Base-by-base conservation (phyloP, 2,329 filamentous ascomycete genomes). In the Claviceps cyperi region DNA sequence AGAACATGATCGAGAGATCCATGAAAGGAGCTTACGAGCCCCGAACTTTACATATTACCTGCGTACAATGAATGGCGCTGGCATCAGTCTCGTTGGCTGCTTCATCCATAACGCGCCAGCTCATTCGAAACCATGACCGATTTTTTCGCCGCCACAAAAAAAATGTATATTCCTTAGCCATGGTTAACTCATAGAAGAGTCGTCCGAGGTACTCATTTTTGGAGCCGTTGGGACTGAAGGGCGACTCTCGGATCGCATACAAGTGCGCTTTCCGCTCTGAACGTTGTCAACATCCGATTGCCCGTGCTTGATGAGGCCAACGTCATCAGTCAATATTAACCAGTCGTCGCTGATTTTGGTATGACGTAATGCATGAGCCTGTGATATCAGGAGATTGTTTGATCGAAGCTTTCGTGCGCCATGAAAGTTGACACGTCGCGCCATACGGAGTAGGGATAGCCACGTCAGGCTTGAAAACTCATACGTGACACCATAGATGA, bases 131-230 rank as follows among this genome's bases (percentile, higher is more conserved):
- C 86, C 86, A 32, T 84, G 74, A 5, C 86, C 86, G 48, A 92
- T 80, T 48, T 83, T 88, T 0, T 87, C 86, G 17, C 83, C 82
- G 1, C 87, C 87, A 55, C 83, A 87, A 58, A 87, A 94, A 0
- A 92, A 67, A 54, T 88, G 84, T 3, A 91, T 65, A 0, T 81
- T 83, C 5, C 67, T 69, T 8, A 86, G 68, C 51, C 70, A 71
- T 17, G 59, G 52, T 51, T 60, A 51, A 5, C 52, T 35, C 1
- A 53, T 55, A 0, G 50, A 46, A 0, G 77, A 75, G 54, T 81
- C 66, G 41, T 32, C 28, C 28, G 28, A 32, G 28, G 28, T 11
- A 28, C 24, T 28, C 28, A 32, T 32, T 7, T 32, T 32, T 32
- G 28, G 9, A 11, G 4, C 9, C 28, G 28, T 32, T 32, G 28